A percentile compares a stretch with the other conserved stretches of the same genome.
phyloP scores from a whole-genome alignment of 257 asterid genomes.

The Jasminum sambac region DNA sequence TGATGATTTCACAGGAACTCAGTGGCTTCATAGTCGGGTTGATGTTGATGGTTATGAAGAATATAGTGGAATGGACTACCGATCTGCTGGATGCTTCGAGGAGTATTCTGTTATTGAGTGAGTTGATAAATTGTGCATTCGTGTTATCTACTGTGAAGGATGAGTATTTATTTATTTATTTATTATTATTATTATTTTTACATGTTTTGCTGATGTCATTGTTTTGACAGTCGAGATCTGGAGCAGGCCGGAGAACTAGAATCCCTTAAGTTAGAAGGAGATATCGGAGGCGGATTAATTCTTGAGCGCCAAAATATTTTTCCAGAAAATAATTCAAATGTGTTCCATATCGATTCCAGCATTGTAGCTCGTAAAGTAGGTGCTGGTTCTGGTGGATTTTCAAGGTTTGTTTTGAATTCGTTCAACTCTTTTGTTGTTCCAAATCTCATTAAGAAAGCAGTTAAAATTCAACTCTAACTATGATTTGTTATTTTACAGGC shows the following conservation, averaged over 20 bases:
- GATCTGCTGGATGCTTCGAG: constrained; percentile 92
- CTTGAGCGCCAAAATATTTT: constrained; percentile 58
- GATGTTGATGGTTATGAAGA: constrained; percentile 92
- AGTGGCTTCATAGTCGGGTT: constrained; percentile 94
- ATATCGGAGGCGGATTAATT: constrained; percentile 85
- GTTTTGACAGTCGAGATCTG: constrained; percentile 55
- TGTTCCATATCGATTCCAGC: constrained; percentile 63
- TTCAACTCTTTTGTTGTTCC: neutral
- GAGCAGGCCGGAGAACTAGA: constrained; percentile 83
- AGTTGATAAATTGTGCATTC: constrained; percentile 42
- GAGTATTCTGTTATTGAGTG: constrained; percentile 81
- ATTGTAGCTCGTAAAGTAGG: constrained; percentile 80
- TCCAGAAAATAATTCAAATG: constrained; percentile 56
- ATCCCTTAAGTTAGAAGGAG: constrained; percentile 78
- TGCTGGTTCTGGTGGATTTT: constrained; percentile 98
- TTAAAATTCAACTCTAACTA: neutral
- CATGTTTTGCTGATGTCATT: constrained; percentile 12
- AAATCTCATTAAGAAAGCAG: neutral
- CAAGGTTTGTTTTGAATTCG: constrained; percentile 51
- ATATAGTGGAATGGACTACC: constrained; percentile 77
- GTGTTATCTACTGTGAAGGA: neutral
- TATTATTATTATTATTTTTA: no score
- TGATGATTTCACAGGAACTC: constrained; percentile 62
- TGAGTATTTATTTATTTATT: no score
- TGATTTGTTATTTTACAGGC: constrained; percentile 45